Base-by-base conservation (phyloP, 1,139 yeast genomes). In the Candida anutae region DNA sequence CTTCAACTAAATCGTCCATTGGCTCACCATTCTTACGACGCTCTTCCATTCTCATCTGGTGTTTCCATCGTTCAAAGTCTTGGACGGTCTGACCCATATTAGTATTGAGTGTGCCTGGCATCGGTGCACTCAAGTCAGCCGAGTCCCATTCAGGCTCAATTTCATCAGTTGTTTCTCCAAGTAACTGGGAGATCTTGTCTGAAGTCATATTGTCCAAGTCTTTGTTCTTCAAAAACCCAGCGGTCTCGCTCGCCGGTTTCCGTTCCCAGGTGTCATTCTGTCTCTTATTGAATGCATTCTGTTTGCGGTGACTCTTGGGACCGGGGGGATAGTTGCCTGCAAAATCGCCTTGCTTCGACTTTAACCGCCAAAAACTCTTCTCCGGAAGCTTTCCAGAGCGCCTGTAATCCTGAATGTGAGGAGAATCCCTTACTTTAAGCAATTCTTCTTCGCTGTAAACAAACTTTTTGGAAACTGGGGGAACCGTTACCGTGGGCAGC, bases 21-120 rank as follows among this genome's bases (percentile, higher is more conserved):
- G 36, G 39, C 30, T 63, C 73, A 12, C 77, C 78, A 29, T 66
- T 64, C 40, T 65, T 66, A 34, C 59, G 65, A 26, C 67, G 64
- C 29, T 76, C 80, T 45, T 74, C 71, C 28, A 58, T 58, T 39
- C 68, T 69, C 77, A 75, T 72, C 43, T 65, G 65, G 27, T 68
- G 60, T 50, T 76, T 78, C 84, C 87, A 77, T 38, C 65, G 62
- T 46, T 78, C 87, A 45, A 80, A 80, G 42, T 79, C 90, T 30
- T 74, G 76, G 13, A 75, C 78, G 2, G 82, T 68, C 35, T 69
- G 74, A 12, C 77, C 77, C 58, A 69, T 65, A 30, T 57, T 58
- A 53, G 28, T 52, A 50, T 15, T 45, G n/a, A n/a, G n/a, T n/a
- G n/a, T n/a, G n/a, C n/a, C n/a, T 53, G 31, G 46, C 50, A 35